A percentile compares a stretch with the other conserved stretches of the same genome.
These are phyloP conservation scores for Lepraria neglecta DNA, from an alignment of 495 filamentous ascomycete genomes.

Conservation along the genomic window DNA sequence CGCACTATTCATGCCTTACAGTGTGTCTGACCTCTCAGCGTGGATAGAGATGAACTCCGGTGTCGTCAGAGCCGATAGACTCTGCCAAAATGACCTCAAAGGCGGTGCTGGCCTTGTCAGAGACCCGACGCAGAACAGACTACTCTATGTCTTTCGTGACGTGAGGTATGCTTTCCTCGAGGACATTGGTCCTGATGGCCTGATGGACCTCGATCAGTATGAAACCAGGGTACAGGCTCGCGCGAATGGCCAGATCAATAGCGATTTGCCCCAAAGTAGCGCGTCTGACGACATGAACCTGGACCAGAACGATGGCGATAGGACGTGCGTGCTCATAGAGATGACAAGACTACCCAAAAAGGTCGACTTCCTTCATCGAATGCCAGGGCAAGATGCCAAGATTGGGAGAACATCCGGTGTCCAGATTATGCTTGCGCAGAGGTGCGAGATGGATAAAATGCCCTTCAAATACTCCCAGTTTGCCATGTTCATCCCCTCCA, in stretches of 20 bases:
- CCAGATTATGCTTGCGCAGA: slow-evolving; percentile 17
- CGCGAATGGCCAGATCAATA: background rate
- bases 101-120: slow-evolving; percentile 30
- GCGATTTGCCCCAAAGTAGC: background rate
- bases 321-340: slow-evolving; percentile 43
- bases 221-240: background rate
- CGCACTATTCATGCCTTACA: slow-evolving; percentile 31
- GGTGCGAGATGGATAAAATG: slow-evolving; percentile 48
- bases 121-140: slow-evolving; percentile 27
- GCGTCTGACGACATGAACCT: background rate
- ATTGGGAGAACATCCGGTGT: background rate
- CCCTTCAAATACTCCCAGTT: slow-evolving; percentile 57
- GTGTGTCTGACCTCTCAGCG: background rate
- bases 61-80: slow-evolving; percentile 1
- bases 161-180: slow-evolving; percentile 20
- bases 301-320: slow-evolving; percentile 13
- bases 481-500: slow-evolving; percentile 66
- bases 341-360: slow-evolving; percentile 48
- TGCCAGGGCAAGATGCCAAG: slow-evolving; percentile 14
- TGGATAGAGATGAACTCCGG: slow-evolving; percentile 18
- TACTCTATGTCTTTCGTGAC: slow-evolving; percentile 27
- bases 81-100: slow-evolving; percentile 9
- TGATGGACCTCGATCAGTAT: background rate
- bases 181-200: background rate
- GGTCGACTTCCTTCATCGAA: slow-evolving; percentile 54